phyloP scores from a whole-genome alignment of 768 basidiomycete species.

The Lyophyllum atratum region DNA sequence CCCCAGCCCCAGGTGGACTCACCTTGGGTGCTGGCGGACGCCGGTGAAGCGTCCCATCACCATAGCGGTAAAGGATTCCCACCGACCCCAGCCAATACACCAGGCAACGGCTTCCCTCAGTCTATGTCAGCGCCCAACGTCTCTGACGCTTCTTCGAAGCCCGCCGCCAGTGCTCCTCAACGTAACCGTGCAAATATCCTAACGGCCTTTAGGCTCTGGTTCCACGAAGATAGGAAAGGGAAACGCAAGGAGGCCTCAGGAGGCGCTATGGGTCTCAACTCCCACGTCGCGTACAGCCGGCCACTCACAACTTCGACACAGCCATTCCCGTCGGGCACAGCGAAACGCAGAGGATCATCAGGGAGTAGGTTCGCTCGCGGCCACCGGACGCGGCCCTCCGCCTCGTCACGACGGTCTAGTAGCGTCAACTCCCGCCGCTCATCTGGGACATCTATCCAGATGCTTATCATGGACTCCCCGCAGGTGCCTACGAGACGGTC shows the following conservation, averaged over 20 bases:
- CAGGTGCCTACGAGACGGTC: conserved; percentile 68
- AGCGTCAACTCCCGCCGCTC: conserved; percentile 86
- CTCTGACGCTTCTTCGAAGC: conserved; percentile 22
- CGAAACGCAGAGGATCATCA: conserved; percentile 48
- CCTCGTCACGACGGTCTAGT: conserved; percentile 85
- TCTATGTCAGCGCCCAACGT: conserved; percentile 48
- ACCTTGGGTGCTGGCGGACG: conserved; percentile 72
- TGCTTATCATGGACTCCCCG: conserved; percentile 60
- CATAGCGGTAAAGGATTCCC: conserved; percentile 16
- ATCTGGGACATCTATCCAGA: conserved; percentile 50
- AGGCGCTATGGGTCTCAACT: conserved; percentile 15
- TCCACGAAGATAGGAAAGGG: conserved; percentile 87
- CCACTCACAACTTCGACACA: conserved; percentile 12
- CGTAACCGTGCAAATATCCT: conserved; percentile 80
- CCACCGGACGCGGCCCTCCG: conserved; percentile 69
- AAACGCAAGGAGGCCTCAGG: conserved; percentile 64
- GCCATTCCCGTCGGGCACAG: conserved; percentile 31
- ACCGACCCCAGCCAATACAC: conserved; percentile 52
- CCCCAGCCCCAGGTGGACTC: conserved; percentile 51
- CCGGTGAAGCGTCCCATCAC: conserved; percentile 35
- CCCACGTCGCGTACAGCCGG: conserved; percentile 28
- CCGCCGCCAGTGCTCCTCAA: conserved; percentile 28
- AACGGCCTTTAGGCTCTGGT: conserved; percentile 87
- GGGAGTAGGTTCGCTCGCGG: conserved; percentile 34
- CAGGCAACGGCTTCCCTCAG: conserved; percentile 47